Evolutionary conservation across 768 basidiomycete genomes (phyloP).

Genomic region (Phaeolepiota aurea): DNA sequence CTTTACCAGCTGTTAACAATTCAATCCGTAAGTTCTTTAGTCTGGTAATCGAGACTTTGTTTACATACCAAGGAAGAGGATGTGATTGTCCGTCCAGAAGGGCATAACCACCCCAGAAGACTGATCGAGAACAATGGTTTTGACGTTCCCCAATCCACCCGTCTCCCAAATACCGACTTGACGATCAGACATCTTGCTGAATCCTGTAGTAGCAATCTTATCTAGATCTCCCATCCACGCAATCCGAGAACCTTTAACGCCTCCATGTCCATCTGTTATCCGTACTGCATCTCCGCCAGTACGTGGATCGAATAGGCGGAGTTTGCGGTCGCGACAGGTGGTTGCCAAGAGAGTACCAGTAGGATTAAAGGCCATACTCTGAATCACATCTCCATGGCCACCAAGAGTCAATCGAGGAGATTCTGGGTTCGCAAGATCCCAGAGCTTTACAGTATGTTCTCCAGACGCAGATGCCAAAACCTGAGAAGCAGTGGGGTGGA

Average conservation of each 20-base stretch:
- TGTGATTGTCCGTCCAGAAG: slow-evolving; percentile 93
- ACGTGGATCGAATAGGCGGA: slow-evolving; percentile 89
- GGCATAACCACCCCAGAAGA: slow-evolving; percentile 94
- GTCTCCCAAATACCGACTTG: slow-evolving; percentile 91
- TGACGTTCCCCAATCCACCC: slow-evolving; percentile 62
- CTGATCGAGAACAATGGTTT: slow-evolving; percentile 78
- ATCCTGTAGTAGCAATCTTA: slow-evolving; percentile 89
- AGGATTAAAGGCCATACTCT: slow-evolving; percentile 74
- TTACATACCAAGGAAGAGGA: slow-evolving; percentile 67
- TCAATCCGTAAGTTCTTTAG: slow-evolving; percentile 2
- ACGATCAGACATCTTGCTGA: slow-evolving; percentile 93
- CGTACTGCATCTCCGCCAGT: slow-evolving; percentile 76
- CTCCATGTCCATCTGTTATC: slow-evolving; percentile 78
- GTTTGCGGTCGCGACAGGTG: slow-evolving; percentile 88
- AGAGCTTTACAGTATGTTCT: slow-evolving; percentile 84
- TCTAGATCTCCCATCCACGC: slow-evolving; percentile 88
- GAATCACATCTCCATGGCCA: slow-evolving; percentile 85
- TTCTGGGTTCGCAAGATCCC: slow-evolving; percentile 79
- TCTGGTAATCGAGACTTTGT: neutral
- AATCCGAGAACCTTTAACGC: slow-evolving; percentile 87
- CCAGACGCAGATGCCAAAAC: slow-evolving; percentile 76
- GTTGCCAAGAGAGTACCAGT: slow-evolving; percentile 80
- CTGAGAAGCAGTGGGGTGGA: slow-evolving; percentile 85
- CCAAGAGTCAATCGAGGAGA: slow-evolving; percentile 48
- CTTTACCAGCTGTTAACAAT: slow-evolving; percentile 65